These are phyloP conservation scores for Mortierella antarctica DNA, from an alignment of 192 early-diverging fungal species.

Conservation along the genomic window DNA sequence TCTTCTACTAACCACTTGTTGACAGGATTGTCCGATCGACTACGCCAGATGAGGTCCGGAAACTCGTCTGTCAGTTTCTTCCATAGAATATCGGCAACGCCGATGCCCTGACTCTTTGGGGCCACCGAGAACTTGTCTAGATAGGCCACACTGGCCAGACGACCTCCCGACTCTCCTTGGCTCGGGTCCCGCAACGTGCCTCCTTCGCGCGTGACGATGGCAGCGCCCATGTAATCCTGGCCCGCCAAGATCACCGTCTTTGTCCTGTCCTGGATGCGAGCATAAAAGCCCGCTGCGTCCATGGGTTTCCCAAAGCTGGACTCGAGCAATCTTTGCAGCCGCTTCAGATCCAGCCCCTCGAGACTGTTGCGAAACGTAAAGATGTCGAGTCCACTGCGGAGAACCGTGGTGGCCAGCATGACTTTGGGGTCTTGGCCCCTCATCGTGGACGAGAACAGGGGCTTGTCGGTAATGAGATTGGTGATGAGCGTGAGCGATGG, in stretches of 20 bases:
- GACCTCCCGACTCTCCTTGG: background rate
- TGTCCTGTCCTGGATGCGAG: conserved; percentile 62
- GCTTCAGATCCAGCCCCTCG: conserved; percentile 61
- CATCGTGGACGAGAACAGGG: conserved; percentile 66
- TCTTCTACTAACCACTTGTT: conserved; percentile 84
- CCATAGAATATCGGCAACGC: conserved; percentile 97
- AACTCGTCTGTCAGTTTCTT: conserved; percentile 75
- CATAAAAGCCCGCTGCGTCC: conserved; percentile 65
- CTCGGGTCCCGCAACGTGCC: conserved; percentile 10
- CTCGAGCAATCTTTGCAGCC: conserved; percentile 75
- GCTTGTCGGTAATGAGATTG: conserved; percentile 85
- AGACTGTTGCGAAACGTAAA: conserved; percentile 63
- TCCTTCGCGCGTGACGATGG: conserved; percentile 81
- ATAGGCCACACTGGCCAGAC: conserved; percentile 61
- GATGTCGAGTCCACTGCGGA: conserved; percentile 83
- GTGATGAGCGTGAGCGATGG: conserved; percentile 67
- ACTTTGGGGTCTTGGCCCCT: conserved; percentile 44
- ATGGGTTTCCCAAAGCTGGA: conserved; percentile 78
- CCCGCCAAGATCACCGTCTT: conserved; percentile 83
- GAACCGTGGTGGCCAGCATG: conserved; percentile 73
- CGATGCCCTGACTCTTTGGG: conserved; percentile 89
- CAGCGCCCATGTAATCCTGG: conserved; percentile 89
- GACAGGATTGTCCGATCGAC: conserved; percentile 85
- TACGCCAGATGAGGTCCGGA: conserved; percentile 84
- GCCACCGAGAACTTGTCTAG: conserved; percentile 94